A percentile compares a stretch with the other conserved stretches of the same genome.
Conservation (phyloP, 2,329 filamentous ascomycete species). For the Westerdykella aurantiaca region DNA sequence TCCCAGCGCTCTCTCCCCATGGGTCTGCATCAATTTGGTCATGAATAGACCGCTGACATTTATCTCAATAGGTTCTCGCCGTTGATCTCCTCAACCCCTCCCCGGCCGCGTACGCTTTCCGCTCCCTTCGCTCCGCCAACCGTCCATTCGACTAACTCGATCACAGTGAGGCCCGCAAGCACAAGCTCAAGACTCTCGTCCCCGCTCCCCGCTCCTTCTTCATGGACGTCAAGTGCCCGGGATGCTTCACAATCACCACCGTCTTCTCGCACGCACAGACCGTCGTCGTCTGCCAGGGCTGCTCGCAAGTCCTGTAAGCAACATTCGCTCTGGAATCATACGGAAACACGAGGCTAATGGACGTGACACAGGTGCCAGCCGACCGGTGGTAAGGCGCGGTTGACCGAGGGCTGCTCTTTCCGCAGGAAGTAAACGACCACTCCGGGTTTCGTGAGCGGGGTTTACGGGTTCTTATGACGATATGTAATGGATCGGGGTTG, state of each 20-base stretch:
- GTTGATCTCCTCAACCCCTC: slow-evolving; percentile 99
- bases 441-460: slow-evolving; percentile 19
- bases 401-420: slow-evolving; percentile 99
- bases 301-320: slow-evolving; percentile 81
- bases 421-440: slow-evolving; percentile 85
- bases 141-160: slow-evolving; percentile 22
- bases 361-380: slow-evolving; percentile 67
- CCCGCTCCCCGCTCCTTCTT: slow-evolving; percentile 98
- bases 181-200: slow-evolving; percentile 99
- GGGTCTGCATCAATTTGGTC: slow-evolving; percentile 4
- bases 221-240: slow-evolving; percentile 99
- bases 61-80: slow-evolving; percentile 82
- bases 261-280: slow-evolving; percentile 99
- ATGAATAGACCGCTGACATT: slow-evolving; percentile 9
- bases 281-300: slow-evolving; percentile 98
- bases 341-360: slow-evolving; percentile 20
- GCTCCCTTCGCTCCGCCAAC: slow-evolving; percentile 3
- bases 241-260: slow-evolving; percentile 99
- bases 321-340: slow-evolving; percentile 2
- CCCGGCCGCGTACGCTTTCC: slow-evolving; percentile 60
- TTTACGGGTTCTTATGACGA: slow-evolving; percentile 35
- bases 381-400: slow-evolving; percentile 96
- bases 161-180: slow-evolving; percentile 84
- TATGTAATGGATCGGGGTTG: slow-evolving; percentile 31
- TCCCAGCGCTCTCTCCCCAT: slow-evolving; percentile 6